Evolutionary conservation across 768 basidiomycete genomes (phyloP).

Genomic region (Serendipita sp.): DNA sequence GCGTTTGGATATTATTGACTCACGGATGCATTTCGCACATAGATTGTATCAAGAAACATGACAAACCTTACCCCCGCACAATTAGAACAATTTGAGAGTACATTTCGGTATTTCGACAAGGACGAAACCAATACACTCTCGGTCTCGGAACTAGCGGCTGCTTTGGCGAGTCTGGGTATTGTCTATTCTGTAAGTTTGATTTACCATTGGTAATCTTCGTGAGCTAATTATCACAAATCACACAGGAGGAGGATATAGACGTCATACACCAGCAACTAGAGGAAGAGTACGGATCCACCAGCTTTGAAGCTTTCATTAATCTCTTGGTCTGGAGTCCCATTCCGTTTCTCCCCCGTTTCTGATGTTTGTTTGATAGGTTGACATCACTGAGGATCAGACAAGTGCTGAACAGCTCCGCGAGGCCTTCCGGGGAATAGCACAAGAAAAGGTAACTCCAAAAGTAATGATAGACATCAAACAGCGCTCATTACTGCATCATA

Average conservation of each 20-base stretch:
- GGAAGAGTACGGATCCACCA: conserved; percentile 72
- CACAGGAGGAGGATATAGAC: conserved; percentile 73
- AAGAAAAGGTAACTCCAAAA: conserved; percentile 51
- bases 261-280: conserved; percentile 67
- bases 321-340: conserved; percentile 41
- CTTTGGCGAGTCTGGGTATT: conserved; percentile 85
- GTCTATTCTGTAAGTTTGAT: conserved; percentile 57
- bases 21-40: background rate
- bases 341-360: background rate
- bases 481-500: conserved; percentile 19
- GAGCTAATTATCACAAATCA: background rate
- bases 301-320: conserved; percentile 87
- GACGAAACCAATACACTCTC: conserved; percentile 82
- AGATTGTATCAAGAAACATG: conserved; percentile 90
- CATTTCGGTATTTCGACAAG: conserved; percentile 93
- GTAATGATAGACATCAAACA: background rate
- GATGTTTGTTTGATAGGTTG: conserved; percentile 40
- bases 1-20: background rate
- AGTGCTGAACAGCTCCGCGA: conserved; percentile 83
- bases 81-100: conserved; percentile 90
- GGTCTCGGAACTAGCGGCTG: conserved; percentile 78
- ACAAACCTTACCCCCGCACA: conserved; percentile 91
- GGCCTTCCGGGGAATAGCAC: conserved; percentile 82
- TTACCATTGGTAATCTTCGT: background rate
- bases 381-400: conserved; percentile 90